Evolutionary conservation across 441 rosid genomes (phyloP).

Genomic region (Jatropha podagrica): DNA sequence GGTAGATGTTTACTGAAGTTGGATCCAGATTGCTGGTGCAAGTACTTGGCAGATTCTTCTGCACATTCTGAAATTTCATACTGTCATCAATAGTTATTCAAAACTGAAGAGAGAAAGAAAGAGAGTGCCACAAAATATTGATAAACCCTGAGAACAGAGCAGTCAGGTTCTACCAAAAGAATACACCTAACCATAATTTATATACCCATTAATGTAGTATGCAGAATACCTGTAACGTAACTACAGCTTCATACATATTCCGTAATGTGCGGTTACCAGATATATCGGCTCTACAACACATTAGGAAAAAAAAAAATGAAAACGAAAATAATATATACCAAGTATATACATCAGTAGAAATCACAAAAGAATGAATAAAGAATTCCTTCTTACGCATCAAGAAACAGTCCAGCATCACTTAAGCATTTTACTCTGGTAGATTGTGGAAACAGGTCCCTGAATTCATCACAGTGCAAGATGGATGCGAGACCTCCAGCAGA

Average conservation of each 20-base stretch:
- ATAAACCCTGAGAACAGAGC: background rate
- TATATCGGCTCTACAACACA: conserved; percentile 59
- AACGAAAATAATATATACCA: background rate
- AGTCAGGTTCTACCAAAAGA: background rate
- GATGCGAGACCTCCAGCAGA: conserved; percentile 92
- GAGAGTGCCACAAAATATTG: background rate
- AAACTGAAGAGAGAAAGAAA: background rate
- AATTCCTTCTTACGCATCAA: conserved; percentile 58
- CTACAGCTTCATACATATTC: conserved; percentile 65
- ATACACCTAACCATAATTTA: background rate
- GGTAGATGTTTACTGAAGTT: conserved; percentile 48
- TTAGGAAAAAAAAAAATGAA: conserved; percentile 2
- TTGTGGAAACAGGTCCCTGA: conserved; percentile 54
- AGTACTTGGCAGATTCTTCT: conserved; percentile 50
- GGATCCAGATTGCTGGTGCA: conserved; percentile 63
- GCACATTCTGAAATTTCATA: conserved; percentile 38
- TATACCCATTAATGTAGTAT: background rate
- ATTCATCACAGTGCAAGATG: conserved; percentile 79
- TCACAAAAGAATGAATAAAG: conserved; percentile 3
- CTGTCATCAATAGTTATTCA: background rate
- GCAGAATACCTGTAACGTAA: conserved; percentile 58
- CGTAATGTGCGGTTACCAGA: conserved; percentile 71
- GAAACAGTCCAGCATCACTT: conserved; percentile 90
- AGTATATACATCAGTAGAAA: background rate
- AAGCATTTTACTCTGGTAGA: conserved; percentile 76